Conservation (phyloP, 192 early-diverging fungal genomes). For the Helicostylum pulchrum region DNA sequence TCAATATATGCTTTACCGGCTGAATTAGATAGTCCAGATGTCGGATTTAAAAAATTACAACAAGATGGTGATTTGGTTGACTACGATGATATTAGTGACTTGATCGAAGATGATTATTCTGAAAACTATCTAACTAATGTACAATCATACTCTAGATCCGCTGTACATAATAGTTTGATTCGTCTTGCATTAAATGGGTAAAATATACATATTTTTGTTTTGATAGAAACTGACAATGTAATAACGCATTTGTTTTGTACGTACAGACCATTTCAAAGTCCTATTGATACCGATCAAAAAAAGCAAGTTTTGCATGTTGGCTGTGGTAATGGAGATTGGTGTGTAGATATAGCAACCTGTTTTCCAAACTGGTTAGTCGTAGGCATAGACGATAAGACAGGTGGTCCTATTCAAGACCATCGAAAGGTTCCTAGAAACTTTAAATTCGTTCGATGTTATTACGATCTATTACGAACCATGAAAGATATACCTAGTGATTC, state of each 20-base stretch:
- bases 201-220: not conserved
- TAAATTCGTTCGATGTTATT: conserved; percentile 20
- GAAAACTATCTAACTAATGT: not conserved
- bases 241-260: not conserved
- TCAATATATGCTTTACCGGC: conserved; percentile 3
- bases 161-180: conserved; percentile 14
- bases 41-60: conserved; percentile 1
- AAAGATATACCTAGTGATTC: conserved; percentile 14
- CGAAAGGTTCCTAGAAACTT: conserved; percentile 16
- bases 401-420: conserved; percentile 4
- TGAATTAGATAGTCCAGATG: not conserved
- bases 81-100: not conserved
- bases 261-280: conserved; percentile 16
- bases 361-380: conserved; percentile 17
- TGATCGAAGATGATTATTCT: conserved; percentile 4
- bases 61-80: conserved; percentile 6
- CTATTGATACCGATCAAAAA: conserved; percentile 3
- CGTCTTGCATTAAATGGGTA: conserved; percentile 28
- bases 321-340: conserved; percentile 27
- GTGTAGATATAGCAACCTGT: not conserved
- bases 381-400: conserved; percentile 18
- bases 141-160: not conserved
- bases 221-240: not conserved
- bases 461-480: conserved; percentile 5
- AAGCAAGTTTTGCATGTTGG: conserved; percentile 25